These are phyloP conservation scores for Ulota crispa DNA, from an alignment of 225 moss, liverwort and hornwort species.

Conservation along the genomic window DNA sequence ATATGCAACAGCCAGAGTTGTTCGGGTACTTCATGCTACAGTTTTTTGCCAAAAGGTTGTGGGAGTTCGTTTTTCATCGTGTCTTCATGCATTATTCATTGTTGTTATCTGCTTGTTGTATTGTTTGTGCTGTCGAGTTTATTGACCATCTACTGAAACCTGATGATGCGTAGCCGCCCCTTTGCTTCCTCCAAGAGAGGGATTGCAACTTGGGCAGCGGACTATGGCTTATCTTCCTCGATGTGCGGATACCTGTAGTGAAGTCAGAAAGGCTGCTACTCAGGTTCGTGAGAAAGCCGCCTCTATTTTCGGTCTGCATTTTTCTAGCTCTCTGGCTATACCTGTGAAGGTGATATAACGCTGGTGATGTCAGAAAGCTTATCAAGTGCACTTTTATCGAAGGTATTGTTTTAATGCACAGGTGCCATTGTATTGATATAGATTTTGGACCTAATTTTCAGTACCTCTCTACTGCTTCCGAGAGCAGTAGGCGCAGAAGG, in stretches of 20 bases:
- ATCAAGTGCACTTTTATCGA: slow-evolving; percentile 1
- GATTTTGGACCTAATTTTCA: slow-evolving; percentile 94
- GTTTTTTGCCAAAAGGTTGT: not conserved
- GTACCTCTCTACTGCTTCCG: slow-evolving; percentile 87
- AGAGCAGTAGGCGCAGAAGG: slow-evolving; percentile 87
- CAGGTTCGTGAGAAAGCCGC: slow-evolving; percentile 52
- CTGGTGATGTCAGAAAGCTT: slow-evolving; percentile 4
- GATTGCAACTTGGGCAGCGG: slow-evolving; percentile 89
- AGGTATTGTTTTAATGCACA: slow-evolving; percentile 35
- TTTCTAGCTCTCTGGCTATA: not conserved
- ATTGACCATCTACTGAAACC: slow-evolving; percentile 19
- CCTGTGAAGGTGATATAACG: not conserved
- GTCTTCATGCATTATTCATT: slow-evolving; percentile 13
- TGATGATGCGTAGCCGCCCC: slow-evolving; percentile 61
- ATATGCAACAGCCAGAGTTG: not conserved
- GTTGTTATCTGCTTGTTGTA: slow-evolving; percentile 14
- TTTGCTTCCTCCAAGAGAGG: slow-evolving; percentile 87
- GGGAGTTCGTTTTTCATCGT: slow-evolving; percentile 1
- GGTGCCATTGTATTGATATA: slow-evolving; percentile 40
- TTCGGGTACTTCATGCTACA: slow-evolving; percentile 9
- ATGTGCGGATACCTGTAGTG: slow-evolving; percentile 74
- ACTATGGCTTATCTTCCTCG: slow-evolving; percentile 93
- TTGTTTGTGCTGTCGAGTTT: slow-evolving; percentile 2
- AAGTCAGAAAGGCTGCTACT: slow-evolving; percentile 77
- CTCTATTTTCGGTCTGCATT: slow-evolving; percentile 3